Evolutionary conservation across 1,139 yeast genomes (phyloP).

Genomic region (Yamadazyma dushanensis): DNA sequence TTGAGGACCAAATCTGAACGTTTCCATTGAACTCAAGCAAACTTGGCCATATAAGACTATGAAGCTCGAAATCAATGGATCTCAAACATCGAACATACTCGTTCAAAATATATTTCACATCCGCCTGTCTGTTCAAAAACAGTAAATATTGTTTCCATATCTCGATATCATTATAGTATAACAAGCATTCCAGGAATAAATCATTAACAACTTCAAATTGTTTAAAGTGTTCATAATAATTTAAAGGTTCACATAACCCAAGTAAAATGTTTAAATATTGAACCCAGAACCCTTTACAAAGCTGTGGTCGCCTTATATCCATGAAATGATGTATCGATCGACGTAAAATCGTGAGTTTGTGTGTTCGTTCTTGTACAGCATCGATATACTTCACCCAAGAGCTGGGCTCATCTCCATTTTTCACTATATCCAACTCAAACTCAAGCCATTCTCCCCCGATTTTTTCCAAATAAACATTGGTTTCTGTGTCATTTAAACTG

Average conservation of each 20-base stretch:
- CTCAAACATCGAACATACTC: constrained; percentile 56
- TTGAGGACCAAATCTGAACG: constrained; percentile 14
- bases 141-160: constrained; percentile 59
- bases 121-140: constrained; percentile 33
- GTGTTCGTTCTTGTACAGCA: constrained; percentile 18
- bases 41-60: constrained; percentile 60
- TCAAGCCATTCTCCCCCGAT: constrained; percentile 29
- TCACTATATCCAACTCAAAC: constrained; percentile 48
- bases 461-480: constrained; percentile 18
- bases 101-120: constrained; percentile 45
- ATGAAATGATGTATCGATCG: constrained; percentile 53
- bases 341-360: constrained; percentile 47
- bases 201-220: constrained; percentile 35
- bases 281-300: constrained; percentile 42
- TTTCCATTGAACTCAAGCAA: constrained; percentile 52
- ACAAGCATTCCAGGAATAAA: constrained; percentile 50
- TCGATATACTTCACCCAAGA: constrained; percentile 58
- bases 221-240: constrained; percentile 26
- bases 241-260: constrained; percentile 18
- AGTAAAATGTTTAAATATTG: constrained; percentile 47
- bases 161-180: constrained; percentile 45
- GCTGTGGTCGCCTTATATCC: constrained; percentile 29
- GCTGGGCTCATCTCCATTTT: constrained; percentile 42
- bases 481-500: constrained; percentile 6
- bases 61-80: constrained; percentile 52